phyloP scores from a whole-genome alignment of 441 rosid genomes.

The Cnidoscolus chayamansa region DNA sequence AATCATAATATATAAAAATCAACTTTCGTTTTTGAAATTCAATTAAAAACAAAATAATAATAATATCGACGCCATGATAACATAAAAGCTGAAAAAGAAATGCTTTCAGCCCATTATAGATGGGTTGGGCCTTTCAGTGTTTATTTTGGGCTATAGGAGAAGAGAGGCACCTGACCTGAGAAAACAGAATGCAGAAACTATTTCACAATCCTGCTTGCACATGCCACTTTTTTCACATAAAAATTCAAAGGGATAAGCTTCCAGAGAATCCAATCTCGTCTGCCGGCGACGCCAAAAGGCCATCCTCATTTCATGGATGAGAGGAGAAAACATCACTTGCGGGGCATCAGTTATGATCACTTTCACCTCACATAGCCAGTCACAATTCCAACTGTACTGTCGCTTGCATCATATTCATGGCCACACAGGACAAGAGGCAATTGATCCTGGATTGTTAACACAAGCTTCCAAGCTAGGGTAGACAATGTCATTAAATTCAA shows the following conservation, averaged over 20 bases:
- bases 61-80: too few species aligned
- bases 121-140: too few species aligned
- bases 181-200: too few species aligned
- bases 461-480: too few species aligned
- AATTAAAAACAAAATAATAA: not conserved
- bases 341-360: too few species aligned
- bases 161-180: too few species aligned
- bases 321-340: not conserved
- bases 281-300: not conserved
- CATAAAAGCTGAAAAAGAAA: too few species aligned
- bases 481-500: too few species aligned
- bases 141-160: too few species aligned
- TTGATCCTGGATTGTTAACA: not conserved
- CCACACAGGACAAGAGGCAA: not conserved
- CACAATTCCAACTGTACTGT: not conserved
- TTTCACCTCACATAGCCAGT: not conserved
- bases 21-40: not conserved
- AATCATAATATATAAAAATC: too few species aligned
- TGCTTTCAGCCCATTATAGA: too few species aligned
- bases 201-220: too few species aligned
- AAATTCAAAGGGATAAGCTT: slow-evolving; percentile 7
- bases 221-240: not conserved
- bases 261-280: not conserved
- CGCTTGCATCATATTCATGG: not conserved
- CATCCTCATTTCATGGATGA: not conserved